Evolutionary conservation across 176 grass and related monocot genomes (phyloP), one percentile per base, ranked within the genome.

Genomic region (Zoysia japonica): DNA sequence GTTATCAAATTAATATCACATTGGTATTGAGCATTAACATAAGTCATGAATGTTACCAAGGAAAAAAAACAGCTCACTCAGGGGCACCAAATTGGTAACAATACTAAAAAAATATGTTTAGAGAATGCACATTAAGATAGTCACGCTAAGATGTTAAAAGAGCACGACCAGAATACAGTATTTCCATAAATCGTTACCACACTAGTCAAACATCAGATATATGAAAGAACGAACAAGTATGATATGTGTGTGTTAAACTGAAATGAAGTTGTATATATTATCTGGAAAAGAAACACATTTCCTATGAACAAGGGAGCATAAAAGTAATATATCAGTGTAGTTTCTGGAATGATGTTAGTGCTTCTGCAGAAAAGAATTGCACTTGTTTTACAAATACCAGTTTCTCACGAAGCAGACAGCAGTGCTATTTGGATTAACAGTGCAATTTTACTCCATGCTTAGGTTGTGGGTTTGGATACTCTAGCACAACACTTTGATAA

Each of bases 1-100:
- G n/a, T 19, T 42, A 49, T 38, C 62, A 68, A 80, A 67, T 50
- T 81, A 65, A 42, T 81, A 73, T 38, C 67, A 81, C 76, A 51
- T 65, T 51, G 38, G 65, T 46, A 47, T 44, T 62, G 56, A 78
- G 61, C 19, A 67, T 71, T 63, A 60, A 68, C 35, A 16, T 7
- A 38, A 38, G 43, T 52, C 61, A 80, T 50, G 9, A 43, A 56
- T 66, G 43, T 28, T 68, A 3, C 47, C 3, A 3, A 75, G 13
- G 49, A 16, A 48, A 48, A 47, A 55, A 64, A 36, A 5, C 3
- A 14, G 56, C 60, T 9, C 52, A 5, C 28, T 53, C 59, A 82
- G 54, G 14, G 28, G 3, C 17, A 82, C 17, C 44, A 20, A 54
- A 65, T 38, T 28, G 14, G 67, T 12, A 67, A 79, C 16, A 37